Conservation (phyloP, 306 rosid genomes). For the Cajanus cajan region DNA sequence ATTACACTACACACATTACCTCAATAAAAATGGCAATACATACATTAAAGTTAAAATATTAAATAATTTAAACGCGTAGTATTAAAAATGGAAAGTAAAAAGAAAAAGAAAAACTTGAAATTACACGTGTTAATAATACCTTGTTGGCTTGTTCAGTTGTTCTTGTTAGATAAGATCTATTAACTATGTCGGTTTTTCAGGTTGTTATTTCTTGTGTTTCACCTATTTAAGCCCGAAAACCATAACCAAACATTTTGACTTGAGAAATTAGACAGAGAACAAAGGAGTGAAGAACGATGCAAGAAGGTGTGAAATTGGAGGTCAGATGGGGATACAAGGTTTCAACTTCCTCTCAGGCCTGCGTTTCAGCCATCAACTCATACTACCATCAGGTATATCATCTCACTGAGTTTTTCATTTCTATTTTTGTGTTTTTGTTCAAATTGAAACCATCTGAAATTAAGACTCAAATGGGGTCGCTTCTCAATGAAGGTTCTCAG, state of each 20-base stretch:
- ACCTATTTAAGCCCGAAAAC: background rate
- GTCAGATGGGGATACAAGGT: conserved; percentile 73
- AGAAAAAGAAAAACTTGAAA: background rate
- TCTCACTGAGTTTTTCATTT: background rate
- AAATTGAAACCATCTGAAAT: background rate
- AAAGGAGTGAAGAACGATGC: conserved; percentile 42
- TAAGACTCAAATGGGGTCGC: conserved; percentile 18
- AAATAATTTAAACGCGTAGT: too few species aligned
- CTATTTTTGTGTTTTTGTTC: background rate
- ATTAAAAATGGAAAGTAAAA: background rate
- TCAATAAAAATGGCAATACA: too few species aligned
- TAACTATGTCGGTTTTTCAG: background rate
- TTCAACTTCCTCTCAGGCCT: conserved; percentile 63
- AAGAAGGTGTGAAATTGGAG: conserved; percentile 44
- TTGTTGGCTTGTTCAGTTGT: too few species aligned
- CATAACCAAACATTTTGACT: background rate
- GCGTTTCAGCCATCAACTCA: conserved; percentile 72
- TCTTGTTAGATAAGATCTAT: background rate
- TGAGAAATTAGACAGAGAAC: background rate
- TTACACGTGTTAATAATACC: background rate
- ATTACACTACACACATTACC: too few species aligned
- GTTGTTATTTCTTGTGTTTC: background rate
- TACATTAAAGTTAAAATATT: too few species aligned
- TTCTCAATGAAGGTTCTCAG: conserved; percentile 51
- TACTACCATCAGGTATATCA: conserved; percentile 66